These are phyloP conservation scores for Colletotrichum sp. DNA, from an alignment of 2,329 filamentous ascomycete genomes.

Conservation along the genomic window DNA sequence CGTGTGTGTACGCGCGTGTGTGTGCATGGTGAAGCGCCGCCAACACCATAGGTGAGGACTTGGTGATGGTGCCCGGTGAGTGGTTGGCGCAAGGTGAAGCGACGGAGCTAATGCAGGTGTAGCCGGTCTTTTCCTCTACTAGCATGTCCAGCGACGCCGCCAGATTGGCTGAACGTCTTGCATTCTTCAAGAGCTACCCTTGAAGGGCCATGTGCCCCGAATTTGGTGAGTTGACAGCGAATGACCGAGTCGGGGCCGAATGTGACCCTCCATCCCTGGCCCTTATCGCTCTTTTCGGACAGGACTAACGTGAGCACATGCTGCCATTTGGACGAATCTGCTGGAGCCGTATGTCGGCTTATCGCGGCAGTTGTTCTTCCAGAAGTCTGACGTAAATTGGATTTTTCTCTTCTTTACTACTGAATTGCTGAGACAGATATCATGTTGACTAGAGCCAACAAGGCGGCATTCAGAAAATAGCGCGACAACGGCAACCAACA, in stretches of 20 bases:
- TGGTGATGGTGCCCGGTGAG: constrained; percentile 6
- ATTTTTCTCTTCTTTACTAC: background rate
- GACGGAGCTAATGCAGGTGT: constrained; percentile 19
- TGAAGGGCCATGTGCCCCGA: constrained; percentile 8
- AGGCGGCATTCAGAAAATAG: background rate
- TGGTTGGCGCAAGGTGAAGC: background rate
- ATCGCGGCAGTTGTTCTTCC: background rate
- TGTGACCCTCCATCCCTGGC: constrained; percentile 2
- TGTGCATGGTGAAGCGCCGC: background rate
- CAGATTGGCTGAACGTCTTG: background rate
- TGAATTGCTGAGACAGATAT: background rate
- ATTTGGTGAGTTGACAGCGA: background rate
- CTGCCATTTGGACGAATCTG: background rate
- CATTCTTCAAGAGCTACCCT: background rate
- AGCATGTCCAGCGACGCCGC: background rate
- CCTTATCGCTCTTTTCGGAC: background rate
- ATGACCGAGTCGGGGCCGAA: constrained; percentile 16
- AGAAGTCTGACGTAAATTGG: background rate
- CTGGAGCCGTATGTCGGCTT: background rate
- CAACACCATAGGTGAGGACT: constrained; percentile 3
- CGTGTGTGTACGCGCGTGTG: background rate
- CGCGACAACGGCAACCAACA: background rate
- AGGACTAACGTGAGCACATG: constrained; percentile 8
- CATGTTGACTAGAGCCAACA: background rate
- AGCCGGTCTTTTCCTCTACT: background rate